Base-by-base conservation (phyloP, 1,139 yeast genomes). In the Blastobotrys petasosporus region DNA sequence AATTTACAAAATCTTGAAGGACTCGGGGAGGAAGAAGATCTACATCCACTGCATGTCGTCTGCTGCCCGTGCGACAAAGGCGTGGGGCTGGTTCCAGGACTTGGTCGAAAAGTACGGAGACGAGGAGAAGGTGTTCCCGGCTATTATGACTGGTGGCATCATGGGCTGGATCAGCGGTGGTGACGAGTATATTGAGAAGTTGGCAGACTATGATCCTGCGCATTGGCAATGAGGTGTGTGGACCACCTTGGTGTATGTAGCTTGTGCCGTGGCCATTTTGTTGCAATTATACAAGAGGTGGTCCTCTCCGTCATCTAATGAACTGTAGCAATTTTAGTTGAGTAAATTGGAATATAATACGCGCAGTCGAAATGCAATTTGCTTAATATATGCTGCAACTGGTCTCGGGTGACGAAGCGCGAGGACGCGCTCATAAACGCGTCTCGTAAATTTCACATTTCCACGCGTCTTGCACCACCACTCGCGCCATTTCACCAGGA, bases 51-150 rank as follows among this genome's bases (percentile, higher is more conserved):
- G 60, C 38, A 40, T 51, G 20, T 54, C 59, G 11, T 54, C 59
- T 2, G 38, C 56, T 12, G 56, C 53, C 37, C 46, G 61, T 16
- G 61, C 61, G 10, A 47, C 49, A 9, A 44, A 59, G 34, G 51
- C 52, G 32, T 54, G 54, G 49, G 60, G 61, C 15, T 58, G 55
- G 54, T 48, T 58, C 39, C 47, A 53, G 35, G 57, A 56, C 37
- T 43, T 48, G 11, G 54, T 54, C 9, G 50, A 51, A 11, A 39
- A 46, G 41, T 42, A 50, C 13, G 48, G 50, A 15, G 42, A 46
- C 28, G 47, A 39, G 2, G 54, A 54, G 16, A 42, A 53, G 41
- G 25, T 20, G 25, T 20, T 20, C 25, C 48, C 55, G 6, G 37
- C 45, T 20, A 51, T 58, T 30, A 46, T 58, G 12, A 48, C 49